Base-by-base conservation (phyloP, 805 yeast species). In the Peterozyma xylosa region DNA sequence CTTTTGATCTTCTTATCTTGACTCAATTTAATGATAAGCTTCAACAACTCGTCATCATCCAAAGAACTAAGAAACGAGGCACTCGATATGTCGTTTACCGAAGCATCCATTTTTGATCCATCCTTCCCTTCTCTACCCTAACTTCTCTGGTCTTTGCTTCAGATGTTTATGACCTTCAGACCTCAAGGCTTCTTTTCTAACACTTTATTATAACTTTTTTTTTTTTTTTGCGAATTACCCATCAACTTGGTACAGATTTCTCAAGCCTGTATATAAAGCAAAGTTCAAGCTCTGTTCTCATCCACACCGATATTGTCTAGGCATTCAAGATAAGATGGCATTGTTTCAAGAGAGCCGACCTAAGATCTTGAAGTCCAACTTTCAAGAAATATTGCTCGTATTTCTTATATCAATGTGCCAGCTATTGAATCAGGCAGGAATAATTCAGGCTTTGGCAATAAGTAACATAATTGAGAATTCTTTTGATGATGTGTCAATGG, bases 11-110 rank as follows among this genome's bases (percentile, higher is more conserved):
- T 17, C 43, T 49, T 45, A 17, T 49, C 48, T 39, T 63, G 68
- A 40, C 68, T 62, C 14, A 66, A 45, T 27, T 51, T 47, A 43
- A 63, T 63, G 15, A 69, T 64, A 42, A 63, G 58, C 1, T 61
- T 58, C 10, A 69, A 53, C 30, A 70, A 59, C 49, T 67, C 65
- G 1, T 63, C 58, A 49, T 70, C 70, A 11, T 51, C 63, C 53
- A 70, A 55, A 0, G 71, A 65, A 2, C 65, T 32, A 9, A 45
- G 33, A 17, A 45, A 45, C n/a, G 47, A 44, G 3, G 43, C 15
- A 32, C 34, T 32, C 27, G 27, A 21, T 21, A 21, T 21, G 7
- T 21, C 27, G 27, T 21, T 21, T 21, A 21, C 7, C 27, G 27
- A 21, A 5, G 27, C 27, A 21, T 21, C 27, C 27, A 21, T 21